Evolutionary conservation across 257 asterid genomes (phyloP), one percentile per base, ranked within the genome.

Genomic region (Solanum peruvianum): DNA sequence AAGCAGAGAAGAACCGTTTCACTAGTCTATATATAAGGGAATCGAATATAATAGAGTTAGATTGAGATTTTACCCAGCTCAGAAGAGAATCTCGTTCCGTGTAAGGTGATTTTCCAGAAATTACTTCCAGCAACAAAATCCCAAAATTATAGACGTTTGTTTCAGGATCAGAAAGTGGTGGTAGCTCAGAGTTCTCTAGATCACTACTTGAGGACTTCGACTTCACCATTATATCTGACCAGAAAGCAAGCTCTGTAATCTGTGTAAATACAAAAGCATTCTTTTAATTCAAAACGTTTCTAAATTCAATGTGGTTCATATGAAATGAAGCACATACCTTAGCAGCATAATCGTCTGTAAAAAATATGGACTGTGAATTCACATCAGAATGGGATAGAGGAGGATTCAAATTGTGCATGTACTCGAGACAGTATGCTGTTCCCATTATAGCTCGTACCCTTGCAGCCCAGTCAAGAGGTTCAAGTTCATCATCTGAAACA

Each of bases 341-440:
- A 66, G 87, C 87, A 44, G 89, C 89, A 37, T 87, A 87, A 72
- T 87, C 89, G 4, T 87, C 86, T 0, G 89, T 82, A 31, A 87
- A 69, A 60, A 31, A 62, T 35, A 87, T 66, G 52, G 87, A 47
- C 12, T 52, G 67, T 52, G 89, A 87, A 45, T 37, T 84, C 83
- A 87, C 82, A 86, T 83, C 85, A 16, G 71, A 52, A 25, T 47
- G 87, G 16, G 71, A 42, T 31, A 47, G 56, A 2, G 89, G 89
- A 13, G 89, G 89, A 27, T 37, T 87, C 81, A 66, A 82, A 44
- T 82, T 60, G 89, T 87, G 89, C 64, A 82, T 70, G 86, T 87
- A 83, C 60, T 87, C 89, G 1, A 87, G 86, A 69, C 89, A 87
- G 64, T 87, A 87, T 20, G 89, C 86, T 76, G 76, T 87, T 25